Conservation (phyloP, 768 basidiomycete species). For the Lactarius sp. region DNA sequence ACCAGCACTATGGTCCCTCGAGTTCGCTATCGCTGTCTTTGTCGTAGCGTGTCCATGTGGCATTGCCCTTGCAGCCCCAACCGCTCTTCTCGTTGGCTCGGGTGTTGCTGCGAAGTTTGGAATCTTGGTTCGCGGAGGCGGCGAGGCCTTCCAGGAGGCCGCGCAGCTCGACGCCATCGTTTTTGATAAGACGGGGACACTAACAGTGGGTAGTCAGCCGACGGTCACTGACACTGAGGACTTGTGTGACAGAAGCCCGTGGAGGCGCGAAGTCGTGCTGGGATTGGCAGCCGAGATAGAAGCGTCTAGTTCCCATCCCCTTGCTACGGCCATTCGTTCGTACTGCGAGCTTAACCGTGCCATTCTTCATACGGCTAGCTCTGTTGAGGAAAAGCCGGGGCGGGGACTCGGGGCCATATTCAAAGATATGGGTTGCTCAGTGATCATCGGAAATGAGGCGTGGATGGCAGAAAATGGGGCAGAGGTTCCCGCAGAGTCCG, state of each 20-base stretch:
- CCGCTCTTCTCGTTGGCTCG: conserved; percentile 77
- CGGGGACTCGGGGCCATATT: conserved; percentile 56
- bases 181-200: conserved; percentile 86
- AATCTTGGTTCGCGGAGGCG: conserved; percentile 78
- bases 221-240: conserved; percentile 51
- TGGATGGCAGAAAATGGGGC: conserved; percentile 53
- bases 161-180: conserved; percentile 66
- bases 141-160: conserved; percentile 83
- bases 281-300: conserved; percentile 55
- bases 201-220: conserved; percentile 64
- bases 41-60: conserved; percentile 87
- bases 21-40: conserved; percentile 79
- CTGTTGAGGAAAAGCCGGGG: conserved; percentile 60
- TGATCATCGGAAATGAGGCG: conserved; percentile 65
- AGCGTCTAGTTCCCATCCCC: conserved; percentile 56
- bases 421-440: conserved; percentile 35
- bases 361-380: conserved; percentile 31
- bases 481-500: conserved; percentile 32
- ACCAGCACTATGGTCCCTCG: conserved; percentile 66
- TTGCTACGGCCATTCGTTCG: conserved; percentile 53
- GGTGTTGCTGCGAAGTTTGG: conserved; percentile 76
- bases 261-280: conserved; percentile 39
- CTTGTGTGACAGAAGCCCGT: conserved; percentile 28
- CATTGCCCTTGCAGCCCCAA: conserved; percentile 81
- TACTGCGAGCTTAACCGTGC: conserved; percentile 40